Percentiles rank a stretch among this genome's conserved stretches.
Evolutionary conservation across 768 basidiomycete species (phyloP).

Genomic region (Pleurotus sapidus): DNA sequence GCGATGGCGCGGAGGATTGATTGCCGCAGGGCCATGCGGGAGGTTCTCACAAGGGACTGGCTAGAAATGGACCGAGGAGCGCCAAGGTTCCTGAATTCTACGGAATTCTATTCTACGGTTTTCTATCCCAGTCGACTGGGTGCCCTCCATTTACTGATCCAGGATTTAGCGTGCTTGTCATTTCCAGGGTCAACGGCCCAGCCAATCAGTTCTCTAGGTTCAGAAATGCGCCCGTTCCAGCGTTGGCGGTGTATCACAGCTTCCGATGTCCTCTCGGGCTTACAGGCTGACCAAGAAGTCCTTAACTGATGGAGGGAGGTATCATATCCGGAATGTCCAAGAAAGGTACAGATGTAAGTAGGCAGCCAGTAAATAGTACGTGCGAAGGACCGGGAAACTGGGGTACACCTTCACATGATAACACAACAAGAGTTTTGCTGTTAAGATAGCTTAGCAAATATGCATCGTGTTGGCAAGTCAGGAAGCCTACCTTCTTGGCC

Average conservation of each 20-base stretch:
- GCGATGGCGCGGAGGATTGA: too few relatives aligned
- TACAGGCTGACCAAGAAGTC: not conserved
- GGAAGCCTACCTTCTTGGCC: conserved; percentile 85
- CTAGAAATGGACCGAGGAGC: too few relatives aligned
- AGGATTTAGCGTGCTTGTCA: not conserved
- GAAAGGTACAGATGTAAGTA: conserved; percentile 8
- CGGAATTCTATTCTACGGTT: too few relatives aligned
- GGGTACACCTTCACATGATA: conserved; percentile 53
- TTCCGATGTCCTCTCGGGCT: not conserved
- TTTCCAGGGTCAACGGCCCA: not conserved
- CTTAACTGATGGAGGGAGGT: not conserved
- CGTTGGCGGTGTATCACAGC: not conserved
- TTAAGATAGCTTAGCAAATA: conserved; percentile 10
- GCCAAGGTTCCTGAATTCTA: too few relatives aligned
- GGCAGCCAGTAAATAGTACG: conserved; percentile 6
- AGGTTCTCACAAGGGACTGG: too few relatives aligned
- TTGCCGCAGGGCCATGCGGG: too few relatives aligned
- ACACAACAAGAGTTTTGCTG: conserved; percentile 97
- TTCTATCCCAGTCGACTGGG: too few relatives aligned
- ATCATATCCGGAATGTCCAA: conserved; percentile 8
- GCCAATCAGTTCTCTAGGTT: not conserved
- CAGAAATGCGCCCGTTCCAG: not conserved
- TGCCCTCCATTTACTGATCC: not conserved
- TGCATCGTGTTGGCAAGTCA: not conserved
- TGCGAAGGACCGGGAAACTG: not conserved